Percentiles rank a stretch among this genome's conserved stretches.
Evolutionary conservation across 148 eudicot species (phyloP).

Genomic region (Chenopodium suecicum): DNA sequence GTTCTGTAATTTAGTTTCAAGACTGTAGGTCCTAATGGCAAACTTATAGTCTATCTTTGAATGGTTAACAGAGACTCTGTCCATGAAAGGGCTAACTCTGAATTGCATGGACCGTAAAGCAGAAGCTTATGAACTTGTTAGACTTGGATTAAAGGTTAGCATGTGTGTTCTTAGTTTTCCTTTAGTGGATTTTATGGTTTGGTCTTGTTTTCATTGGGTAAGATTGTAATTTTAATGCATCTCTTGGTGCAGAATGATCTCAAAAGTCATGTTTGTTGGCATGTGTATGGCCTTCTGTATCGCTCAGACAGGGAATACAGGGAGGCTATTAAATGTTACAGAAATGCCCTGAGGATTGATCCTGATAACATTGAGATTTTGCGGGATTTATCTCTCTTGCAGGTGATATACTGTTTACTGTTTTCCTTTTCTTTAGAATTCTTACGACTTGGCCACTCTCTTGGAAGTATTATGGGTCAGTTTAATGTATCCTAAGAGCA

Average conservation of each 20-base stretch:
- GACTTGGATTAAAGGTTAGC: constrained; percentile 87
- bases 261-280: constrained; percentile 99
- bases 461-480: background rate
- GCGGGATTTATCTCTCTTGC: constrained; percentile 90
- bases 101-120: constrained; percentile 99
- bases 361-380: constrained; percentile 97
- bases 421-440: background rate
- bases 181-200: constrained; percentile 7
- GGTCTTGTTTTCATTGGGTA: background rate
- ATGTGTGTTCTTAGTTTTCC: constrained; percentile 11
- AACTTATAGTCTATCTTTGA: background rate
- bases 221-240: constrained; percentile 8
- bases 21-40: background rate
- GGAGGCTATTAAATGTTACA: constrained; percentile 94
- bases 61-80: constrained; percentile 69
- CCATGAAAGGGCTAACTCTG: constrained; percentile 95
- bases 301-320: constrained; percentile 98
- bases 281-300: constrained; percentile 96
- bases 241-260: constrained; percentile 77
- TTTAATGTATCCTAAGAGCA: background rate
- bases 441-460: background rate
- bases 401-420: constrained; percentile 42
- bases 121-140: constrained; percentile 98
- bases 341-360: constrained; percentile 94
- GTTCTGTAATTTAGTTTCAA: background rate